Percentiles rank a stretch among this genome's conserved stretches.
Conservation (phyloP, 208 protist species). For the Leishmania aethiopica region DNA sequence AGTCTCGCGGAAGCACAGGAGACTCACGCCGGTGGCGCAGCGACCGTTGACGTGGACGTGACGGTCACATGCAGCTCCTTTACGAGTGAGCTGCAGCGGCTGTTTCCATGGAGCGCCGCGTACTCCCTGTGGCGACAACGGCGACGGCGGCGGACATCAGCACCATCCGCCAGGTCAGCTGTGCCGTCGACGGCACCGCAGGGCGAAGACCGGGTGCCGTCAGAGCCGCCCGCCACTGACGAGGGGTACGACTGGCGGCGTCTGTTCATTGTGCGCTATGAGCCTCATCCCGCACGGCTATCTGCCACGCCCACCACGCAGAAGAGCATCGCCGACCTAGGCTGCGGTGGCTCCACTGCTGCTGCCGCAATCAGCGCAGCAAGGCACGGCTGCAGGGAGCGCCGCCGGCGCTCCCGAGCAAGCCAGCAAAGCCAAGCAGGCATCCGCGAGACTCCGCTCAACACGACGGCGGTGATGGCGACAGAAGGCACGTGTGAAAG, state of each 20-base stretch:
- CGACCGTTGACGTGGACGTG: neutral
- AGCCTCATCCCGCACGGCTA: neutral
- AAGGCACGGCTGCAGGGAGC: neutral
- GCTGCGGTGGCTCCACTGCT: neutral
- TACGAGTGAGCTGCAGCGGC: slow-evolving; percentile 11
- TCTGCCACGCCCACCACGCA: neutral
- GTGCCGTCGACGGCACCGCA: neutral
- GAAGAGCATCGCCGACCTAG: neutral
- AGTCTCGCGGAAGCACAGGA: neutral
- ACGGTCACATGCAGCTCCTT: slow-evolving; percentile 33
- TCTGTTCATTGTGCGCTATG: slow-evolving; percentile 32
- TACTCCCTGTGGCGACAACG: slow-evolving; percentile 2
- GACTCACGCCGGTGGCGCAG: neutral
- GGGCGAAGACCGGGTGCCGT: neutral
- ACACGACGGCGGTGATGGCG: neutral
- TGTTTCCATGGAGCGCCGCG: slow-evolving; percentile 29
- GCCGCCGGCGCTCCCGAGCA: neutral
- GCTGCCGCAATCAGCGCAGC: neutral
- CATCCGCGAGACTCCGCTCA: neutral
- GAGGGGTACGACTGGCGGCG: slow-evolving; percentile 26
- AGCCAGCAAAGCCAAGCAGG: neutral
- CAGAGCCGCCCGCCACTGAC: neutral
- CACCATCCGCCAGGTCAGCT: neutral
- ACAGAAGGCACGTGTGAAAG: neutral
- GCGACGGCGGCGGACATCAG: neutral